These are phyloP conservation scores for Cordyceps militaris DNA, from an alignment of 2,329 filamentous ascomycete genomes.

Conservation along the genomic window DNA sequence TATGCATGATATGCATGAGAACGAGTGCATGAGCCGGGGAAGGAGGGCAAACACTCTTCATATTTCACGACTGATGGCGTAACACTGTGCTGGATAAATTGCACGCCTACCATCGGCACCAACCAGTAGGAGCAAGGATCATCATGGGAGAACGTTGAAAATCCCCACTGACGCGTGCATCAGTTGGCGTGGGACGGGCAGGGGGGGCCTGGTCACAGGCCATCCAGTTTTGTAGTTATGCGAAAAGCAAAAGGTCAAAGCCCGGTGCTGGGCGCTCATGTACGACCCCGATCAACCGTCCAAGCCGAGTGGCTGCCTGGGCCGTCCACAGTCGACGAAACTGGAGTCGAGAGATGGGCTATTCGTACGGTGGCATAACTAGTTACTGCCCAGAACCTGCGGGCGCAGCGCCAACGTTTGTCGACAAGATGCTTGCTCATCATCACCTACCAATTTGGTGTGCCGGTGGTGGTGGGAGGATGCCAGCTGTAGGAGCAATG, in stretches of 20 bases:
- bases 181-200: not conserved
- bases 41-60: not conserved
- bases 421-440: not conserved
- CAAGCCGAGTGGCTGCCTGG: not conserved
- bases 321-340: too few relatives aligned
- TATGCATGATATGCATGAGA: not conserved
- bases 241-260: slow-evolving; percentile 8
- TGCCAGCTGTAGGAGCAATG: not conserved
- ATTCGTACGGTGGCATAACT: too few relatives aligned
- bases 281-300: not conserved
- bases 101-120: not conserved
- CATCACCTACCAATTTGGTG: slow-evolving; percentile 2
- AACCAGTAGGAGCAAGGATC: not conserved
- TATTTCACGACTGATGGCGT: not conserved
- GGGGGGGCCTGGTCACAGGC: not conserved
- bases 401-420: too few relatives aligned
- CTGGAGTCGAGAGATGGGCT: too few relatives aligned
- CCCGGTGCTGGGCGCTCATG: not conserved
- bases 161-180: not conserved
- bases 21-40: not conserved
- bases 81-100: not conserved
- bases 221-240: not conserved
- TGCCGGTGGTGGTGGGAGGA: not conserved
- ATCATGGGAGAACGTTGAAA: not conserved
- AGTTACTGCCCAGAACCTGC: too few relatives aligned